phyloP scores from a whole-genome alignment of 768 basidiomycete species.

The Stropharia rugosoannulata region DNA sequence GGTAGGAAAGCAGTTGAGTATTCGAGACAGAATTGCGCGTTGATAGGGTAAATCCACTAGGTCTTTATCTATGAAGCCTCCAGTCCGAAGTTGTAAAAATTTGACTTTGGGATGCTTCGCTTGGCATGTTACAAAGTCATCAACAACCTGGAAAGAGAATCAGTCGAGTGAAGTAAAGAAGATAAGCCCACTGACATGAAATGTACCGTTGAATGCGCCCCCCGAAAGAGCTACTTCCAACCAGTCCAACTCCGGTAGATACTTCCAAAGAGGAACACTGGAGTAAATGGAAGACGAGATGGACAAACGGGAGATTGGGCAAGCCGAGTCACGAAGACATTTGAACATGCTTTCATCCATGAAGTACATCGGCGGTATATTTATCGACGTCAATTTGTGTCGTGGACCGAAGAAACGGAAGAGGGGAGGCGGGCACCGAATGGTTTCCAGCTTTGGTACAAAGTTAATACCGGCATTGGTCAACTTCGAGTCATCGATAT shows the following conservation, averaged over 20 bases:
- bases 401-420: too few relatives aligned
- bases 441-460: too few relatives aligned
- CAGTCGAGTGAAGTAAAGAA: neutral
- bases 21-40: neutral
- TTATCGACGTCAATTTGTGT: neutral
- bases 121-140: neutral
- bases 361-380: neutral
- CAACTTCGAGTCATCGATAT: too few relatives aligned
- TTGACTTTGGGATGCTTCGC: neutral
- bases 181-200: neutral
- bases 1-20: constrained; percentile 4
- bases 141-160: neutral
- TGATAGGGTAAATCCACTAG: neutral
- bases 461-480: too few relatives aligned
- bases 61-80: neutral
- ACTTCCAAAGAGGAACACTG: constrained; percentile 1
- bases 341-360: neutral
- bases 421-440: too few relatives aligned
- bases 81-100: neutral
- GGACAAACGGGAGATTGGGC: neutral
- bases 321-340: neutral
- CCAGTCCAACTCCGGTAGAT: constrained; percentile 3
- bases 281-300: neutral
- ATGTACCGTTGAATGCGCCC: neutral
- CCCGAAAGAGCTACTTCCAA: neutral